Base-by-base conservation (phyloP, 257 asterid genomes). In the Asclepias syriaca region DNA sequence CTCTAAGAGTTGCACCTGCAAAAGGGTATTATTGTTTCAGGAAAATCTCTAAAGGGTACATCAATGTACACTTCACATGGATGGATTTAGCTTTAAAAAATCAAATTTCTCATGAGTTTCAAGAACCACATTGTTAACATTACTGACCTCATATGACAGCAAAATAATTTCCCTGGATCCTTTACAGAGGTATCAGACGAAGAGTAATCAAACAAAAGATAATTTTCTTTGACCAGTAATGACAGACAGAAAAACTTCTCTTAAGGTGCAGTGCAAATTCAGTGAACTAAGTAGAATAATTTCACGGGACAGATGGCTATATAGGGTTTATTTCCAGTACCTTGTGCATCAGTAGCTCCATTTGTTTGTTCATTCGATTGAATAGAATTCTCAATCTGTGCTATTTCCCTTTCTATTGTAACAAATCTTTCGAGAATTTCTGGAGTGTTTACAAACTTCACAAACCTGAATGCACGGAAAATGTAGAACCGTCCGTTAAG, bases 351-450 rank as follows among this genome's bases (percentile, higher is more conserved):
- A 32, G 65, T 27, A 57, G 72, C 65, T 39, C 84, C 90, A 80
- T 77, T 75, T 45, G 68, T 70, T 34, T 77, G 86, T 63, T 85
- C 95, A 75, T 78, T 85, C 39, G 77, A 77, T 46, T 83, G 84
- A 75, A 83, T 78, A 48, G 95, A 88, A 57, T 81, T 84, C 79
- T 89, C 95, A 84, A 91, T 86, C 85, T 89, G 95, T 19, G 77
- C 64, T 69, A 89, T 87, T 80, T 91, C 97, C 68, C 75, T 84
- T 83, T 91, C 97, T 48, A 80, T 89, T 10, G 87, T 85, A 64
- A 87, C 91, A 72, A 91, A 83, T 81, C 97, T 83, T 87, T 91
- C 97, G 29, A 91, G 89, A 80, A 86, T 82, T 77, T 91, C 97
- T 8, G 97, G 97, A 48, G 93, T 85, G 76, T 83, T 84, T 40